Evolutionary conservation across 2,329 filamentous ascomycete species (phyloP).

Genomic region (Colletotrichum sidae): DNA sequence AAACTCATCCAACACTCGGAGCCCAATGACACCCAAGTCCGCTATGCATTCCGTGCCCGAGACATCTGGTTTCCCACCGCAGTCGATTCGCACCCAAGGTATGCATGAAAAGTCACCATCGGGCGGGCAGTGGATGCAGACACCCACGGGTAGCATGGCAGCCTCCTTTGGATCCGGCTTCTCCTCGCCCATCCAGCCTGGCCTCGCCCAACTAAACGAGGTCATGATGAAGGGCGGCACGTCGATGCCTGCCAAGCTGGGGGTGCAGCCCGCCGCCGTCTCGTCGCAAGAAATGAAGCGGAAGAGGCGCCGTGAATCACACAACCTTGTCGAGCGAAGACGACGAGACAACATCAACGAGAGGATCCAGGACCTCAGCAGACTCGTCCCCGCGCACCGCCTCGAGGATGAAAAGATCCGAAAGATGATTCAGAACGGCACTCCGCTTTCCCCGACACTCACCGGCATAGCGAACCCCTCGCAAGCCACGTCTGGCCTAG

Average conservation of each 20-base stretch:
- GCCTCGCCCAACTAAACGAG: conserved; percentile 84
- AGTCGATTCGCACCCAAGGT: conserved; percentile 79
- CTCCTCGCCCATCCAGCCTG: conserved; percentile 80
- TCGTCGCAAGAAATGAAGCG: conserved; percentile 95
- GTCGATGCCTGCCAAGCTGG: conserved; percentile 90
- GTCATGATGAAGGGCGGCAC: conserved; percentile 89
- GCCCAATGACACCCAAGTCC: conserved; percentile 90
- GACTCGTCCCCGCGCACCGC: conserved; percentile 90
- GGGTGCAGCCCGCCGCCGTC: conserved; percentile 61
- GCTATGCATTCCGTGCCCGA: conserved; percentile 80
- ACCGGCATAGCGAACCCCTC: conserved; percentile 76
- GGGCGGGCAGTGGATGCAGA: conserved; percentile 86
- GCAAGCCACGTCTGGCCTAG: conserved; percentile 86
- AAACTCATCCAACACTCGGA: conserved; percentile 79
- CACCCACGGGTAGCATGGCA: conserved; percentile 79
- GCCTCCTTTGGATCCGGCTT: conserved; percentile 92
- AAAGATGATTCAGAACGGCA: conserved; percentile 93
- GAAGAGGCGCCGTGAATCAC: conserved; percentile 89
- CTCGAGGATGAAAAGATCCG: conserved; percentile 97
- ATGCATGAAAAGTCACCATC: conserved; percentile 85
- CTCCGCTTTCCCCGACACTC: conserved; percentile 86
- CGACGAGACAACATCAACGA: conserved; percentile 99
- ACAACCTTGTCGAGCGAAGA: conserved; percentile 95
- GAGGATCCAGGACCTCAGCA: conserved; percentile 94
- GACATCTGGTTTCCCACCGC: conserved; percentile 77